Conservation (phyloP, 1,139 yeast species). For the Schizosaccharomyces versatilis region DNA sequence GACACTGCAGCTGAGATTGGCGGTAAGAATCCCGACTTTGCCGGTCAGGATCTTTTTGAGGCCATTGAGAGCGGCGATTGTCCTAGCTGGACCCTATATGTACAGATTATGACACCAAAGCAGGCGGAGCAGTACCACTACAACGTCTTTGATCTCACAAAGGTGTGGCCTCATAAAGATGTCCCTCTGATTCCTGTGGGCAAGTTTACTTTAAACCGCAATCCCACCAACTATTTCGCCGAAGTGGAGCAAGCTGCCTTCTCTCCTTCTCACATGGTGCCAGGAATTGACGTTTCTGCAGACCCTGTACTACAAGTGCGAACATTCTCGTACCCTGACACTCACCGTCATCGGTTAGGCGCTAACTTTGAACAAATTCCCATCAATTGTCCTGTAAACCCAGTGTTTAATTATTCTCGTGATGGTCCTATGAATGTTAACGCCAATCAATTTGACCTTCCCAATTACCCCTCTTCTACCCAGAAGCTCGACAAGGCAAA, state of each 20-base stretch:
- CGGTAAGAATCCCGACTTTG: constrained; percentile 42
- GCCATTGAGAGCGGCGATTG: constrained; percentile 36
- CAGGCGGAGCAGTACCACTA: constrained; percentile 33
- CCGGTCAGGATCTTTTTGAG: constrained; percentile 35
- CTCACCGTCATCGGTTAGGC: constrained; percentile 51
- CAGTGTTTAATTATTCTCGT: constrained; percentile 28
- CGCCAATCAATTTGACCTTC: constrained; percentile 53
- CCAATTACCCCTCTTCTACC: constrained; percentile 34
- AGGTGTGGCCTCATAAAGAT: constrained; percentile 61
- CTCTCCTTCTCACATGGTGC: constrained; percentile 66
- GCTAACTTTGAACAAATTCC: constrained; percentile 52
- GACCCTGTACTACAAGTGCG: constrained; percentile 76
- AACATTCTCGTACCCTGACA: constrained; percentile 66
- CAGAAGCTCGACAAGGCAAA: constrained; percentile 29
- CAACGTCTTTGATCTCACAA: constrained; percentile 49
- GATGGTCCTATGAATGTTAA: constrained; percentile 73
- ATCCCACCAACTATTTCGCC: constrained; percentile 59
- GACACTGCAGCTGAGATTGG: constrained; percentile 36
- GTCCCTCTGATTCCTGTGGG: constrained; percentile 60
- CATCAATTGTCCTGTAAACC: constrained; percentile 28
- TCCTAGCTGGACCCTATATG: constrained; percentile 45
- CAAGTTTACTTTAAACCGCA: constrained; percentile 43
- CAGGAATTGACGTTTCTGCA: constrained; percentile 65
- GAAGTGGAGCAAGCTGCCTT: constrained; percentile 69
- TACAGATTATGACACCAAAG: constrained; percentile 52